These are phyloP conservation scores for Myxozyma kluyveri DNA, from an alignment of 805 yeast species.

Conservation along the genomic window DNA sequence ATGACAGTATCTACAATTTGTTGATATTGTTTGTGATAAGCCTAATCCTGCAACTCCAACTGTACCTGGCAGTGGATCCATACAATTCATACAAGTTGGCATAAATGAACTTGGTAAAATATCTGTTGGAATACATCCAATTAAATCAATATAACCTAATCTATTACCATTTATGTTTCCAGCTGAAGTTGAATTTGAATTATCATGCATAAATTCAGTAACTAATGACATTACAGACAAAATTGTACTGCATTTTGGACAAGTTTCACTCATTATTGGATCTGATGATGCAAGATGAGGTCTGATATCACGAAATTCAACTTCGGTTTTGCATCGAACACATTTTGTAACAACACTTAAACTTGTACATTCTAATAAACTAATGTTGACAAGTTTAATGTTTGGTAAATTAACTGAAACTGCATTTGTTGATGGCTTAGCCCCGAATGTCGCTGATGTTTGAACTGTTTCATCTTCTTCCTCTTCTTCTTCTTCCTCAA, in stretches of 20 bases:
- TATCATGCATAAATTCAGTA: conserved; percentile 40
- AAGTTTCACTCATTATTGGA: conserved; percentile 14
- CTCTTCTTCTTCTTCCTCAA: background rate
- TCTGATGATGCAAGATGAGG: conserved; percentile 36
- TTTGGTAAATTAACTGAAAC: conserved; percentile 39
- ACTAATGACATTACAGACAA: conserved; percentile 39
- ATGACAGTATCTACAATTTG: conserved; percentile 41
- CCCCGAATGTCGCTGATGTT: conserved; percentile 5
- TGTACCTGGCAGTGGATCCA: conserved; percentile 27
- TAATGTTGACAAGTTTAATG: conserved; percentile 37
- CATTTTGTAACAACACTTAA: conserved; percentile 41
- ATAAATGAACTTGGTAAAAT: conserved; percentile 39
- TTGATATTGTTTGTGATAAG: conserved; percentile 36
- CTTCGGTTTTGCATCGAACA: conserved; percentile 40
- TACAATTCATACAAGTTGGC: conserved; percentile 42
- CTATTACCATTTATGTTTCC: conserved; percentile 4
- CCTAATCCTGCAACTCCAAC: conserved; percentile 38
- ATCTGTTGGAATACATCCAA: conserved; percentile 41
- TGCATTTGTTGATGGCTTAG: conserved; percentile 32
- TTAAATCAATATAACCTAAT: conserved; percentile 41
- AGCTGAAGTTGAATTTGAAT: conserved; percentile 24
- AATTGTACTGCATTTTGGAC: conserved; percentile 39
- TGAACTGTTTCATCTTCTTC: background rate
- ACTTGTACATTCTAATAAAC: conserved; percentile 38
- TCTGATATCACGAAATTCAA: conserved; percentile 38